Percentiles rank a stretch among this genome's conserved stretches.
Evolutionary conservation across 345 rosid genomes (phyloP).

Genomic region (Eucalyptus shirleyi): DNA sequence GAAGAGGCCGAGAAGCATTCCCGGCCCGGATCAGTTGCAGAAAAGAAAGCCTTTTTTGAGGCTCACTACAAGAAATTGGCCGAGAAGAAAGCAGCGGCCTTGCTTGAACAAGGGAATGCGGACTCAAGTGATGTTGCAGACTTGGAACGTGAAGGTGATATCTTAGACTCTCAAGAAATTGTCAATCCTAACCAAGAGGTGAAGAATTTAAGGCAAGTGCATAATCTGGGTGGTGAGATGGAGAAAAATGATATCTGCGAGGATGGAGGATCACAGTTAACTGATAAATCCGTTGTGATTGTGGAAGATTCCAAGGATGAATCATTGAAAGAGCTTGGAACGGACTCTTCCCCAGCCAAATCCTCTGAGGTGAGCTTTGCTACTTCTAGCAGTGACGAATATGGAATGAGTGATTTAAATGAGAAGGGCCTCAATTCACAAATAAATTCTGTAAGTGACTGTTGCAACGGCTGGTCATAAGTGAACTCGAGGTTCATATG

Average conservation of each 20-base stretch:
- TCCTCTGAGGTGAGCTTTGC: conserved; percentile 13
- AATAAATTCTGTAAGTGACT: neutral
- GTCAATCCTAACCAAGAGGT: neutral
- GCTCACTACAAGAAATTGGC: conserved; percentile 6
- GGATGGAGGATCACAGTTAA: neutral
- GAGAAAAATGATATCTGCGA: neutral
- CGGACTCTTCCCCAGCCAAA: neutral
- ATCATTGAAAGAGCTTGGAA: neutral
- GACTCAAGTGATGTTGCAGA: neutral
- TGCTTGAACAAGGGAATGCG: conserved; percentile 45
- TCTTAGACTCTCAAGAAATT: neutral
- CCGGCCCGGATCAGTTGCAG: conserved; percentile 1
- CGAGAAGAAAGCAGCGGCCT: conserved; percentile 38
- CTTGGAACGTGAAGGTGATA: neutral
- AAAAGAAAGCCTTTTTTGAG: conserved; percentile 9
- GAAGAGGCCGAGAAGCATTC: conserved; percentile 6
- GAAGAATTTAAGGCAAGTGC: neutral
- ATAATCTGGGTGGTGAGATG: conserved; percentile 4
- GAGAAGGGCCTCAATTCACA: neutral
- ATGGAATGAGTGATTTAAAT: conserved; percentile 5
- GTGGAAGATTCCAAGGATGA: conserved; percentile 3
- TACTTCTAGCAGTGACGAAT: conserved; percentile 22
- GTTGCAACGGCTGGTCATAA: neutral
- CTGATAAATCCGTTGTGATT: neutral
- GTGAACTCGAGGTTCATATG: neutral